Base-by-base conservation (phyloP, 257 asterid species). In the Solanum rostratum region DNA sequence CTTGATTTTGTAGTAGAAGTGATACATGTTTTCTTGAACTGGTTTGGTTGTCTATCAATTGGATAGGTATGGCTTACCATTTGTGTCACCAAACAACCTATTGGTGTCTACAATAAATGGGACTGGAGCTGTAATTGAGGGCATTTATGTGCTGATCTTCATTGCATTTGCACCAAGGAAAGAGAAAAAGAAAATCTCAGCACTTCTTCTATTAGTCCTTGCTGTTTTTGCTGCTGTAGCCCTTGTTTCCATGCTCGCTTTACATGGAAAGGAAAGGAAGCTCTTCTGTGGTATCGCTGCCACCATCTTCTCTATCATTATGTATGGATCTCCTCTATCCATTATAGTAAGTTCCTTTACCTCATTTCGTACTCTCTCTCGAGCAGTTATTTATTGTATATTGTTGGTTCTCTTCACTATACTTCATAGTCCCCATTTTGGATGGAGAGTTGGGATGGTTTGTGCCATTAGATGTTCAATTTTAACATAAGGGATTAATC, bases 31-130 rank as follows among this genome's bases (percentile, higher is more conserved):
- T 22, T n/a, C n/a, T 46, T 74, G 81, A 74, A 80, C 84, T 80
- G 57, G 2, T 62, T 83, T 12, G 2, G 45, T 83, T 9, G 41
- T 85, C 53, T 84, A 53, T 84, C 83, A 81, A 83, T 70, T 73
- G 82, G 59, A 70, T 86, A 96, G 99, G 98, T 96, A 96, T 54
- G 99, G 98, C 5, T 76, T 93, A 89, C 98, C 98, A 2, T 94
- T 96, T 84, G 98, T 96, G 85, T 94, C 99, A n/a, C 94, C 94
- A 5, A 87, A 96, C 90, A 96, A 96, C 86, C 55, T 96, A 68
- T 89, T 93, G 2, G 94, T 96, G 16, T 92, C 97, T 2, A 92
- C 95, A 3, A 88, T 94, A 54, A 95, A 94, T 20, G 98, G 93
- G 19, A 89, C 96, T 3, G 98, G 98, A 4, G 96, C 92, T 18